A percentile compares a stretch with the other conserved stretches of the same genome.
Evolutionary conservation across 2,329 filamentous ascomycete species (phyloP).

Genomic region (Aspergillus intermedius): DNA sequence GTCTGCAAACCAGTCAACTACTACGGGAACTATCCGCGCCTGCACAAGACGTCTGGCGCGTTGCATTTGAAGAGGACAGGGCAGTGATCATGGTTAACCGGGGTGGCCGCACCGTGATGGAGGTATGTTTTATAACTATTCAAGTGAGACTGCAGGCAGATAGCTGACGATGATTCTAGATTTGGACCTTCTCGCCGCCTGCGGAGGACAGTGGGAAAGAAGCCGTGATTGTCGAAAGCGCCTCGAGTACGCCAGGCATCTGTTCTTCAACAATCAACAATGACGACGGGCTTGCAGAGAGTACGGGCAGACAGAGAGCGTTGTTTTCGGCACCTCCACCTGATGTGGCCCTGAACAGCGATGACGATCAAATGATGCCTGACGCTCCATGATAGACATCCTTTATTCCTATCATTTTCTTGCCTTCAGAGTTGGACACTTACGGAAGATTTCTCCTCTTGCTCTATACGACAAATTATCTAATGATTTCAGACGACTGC

Average conservation of each 20-base stretch:
- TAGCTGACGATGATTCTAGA: conserved; percentile 45
- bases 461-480: not conserved
- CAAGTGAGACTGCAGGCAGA: no score
- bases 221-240: conserved; percentile 22
- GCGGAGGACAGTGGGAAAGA: conserved; percentile 26
- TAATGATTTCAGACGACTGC: no score
- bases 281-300: conserved; percentile 6
- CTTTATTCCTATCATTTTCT: conserved; percentile 1
- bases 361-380: conserved; percentile 29
- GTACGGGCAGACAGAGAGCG: conserved; percentile 14
- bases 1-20: conserved; percentile 81
- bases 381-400: conserved; percentile 20
- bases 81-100: conserved; percentile 91
- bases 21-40: conserved; percentile 87
- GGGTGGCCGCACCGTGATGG: conserved; percentile 86
- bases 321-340: conserved; percentile 28
- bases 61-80: conserved; percentile 97
- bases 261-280: conserved; percentile 13
- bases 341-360: conserved; percentile 17
- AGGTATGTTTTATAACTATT: conserved; percentile 56
- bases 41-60: conserved; percentile 92
- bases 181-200: conserved; percentile 91
- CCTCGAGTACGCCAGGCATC: conserved; percentile 27
- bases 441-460: not conserved
- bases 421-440: not conserved